Evolutionary conservation across 106 monocot species (phyloP).

Genomic region (Xerophyta viscosa): DNA sequence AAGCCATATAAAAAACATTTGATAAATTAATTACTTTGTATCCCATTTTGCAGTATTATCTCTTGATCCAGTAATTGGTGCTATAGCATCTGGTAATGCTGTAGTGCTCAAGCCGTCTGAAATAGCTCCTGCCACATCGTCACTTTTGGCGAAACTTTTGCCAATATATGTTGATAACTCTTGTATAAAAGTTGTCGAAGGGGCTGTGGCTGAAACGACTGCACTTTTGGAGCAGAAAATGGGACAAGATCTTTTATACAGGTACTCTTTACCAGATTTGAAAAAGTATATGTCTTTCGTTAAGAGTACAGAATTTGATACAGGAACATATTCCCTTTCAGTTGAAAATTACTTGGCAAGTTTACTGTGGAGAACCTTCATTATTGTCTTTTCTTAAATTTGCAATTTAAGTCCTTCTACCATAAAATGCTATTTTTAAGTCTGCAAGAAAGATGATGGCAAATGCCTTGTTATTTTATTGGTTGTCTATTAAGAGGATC

Average conservation of each 20-base stretch:
- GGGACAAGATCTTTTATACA: constrained; percentile 38
- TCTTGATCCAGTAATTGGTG: constrained; percentile 32
- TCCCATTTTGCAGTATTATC: constrained; percentile 22
- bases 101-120: constrained; percentile 38
- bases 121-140: constrained; percentile 23
- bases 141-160: constrained; percentile 15
- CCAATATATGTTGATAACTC: constrained; percentile 26
- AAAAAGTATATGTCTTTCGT: too few relatives aligned
- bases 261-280: too few relatives aligned
- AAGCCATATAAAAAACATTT: not conserved
- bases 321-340: too few relatives aligned
- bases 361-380: too few relatives aligned
- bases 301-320: too few relatives aligned
- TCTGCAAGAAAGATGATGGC: too few relatives aligned
- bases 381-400: too few relatives aligned
- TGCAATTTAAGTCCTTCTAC: too few relatives aligned
- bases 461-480: too few relatives aligned
- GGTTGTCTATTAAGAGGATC: too few relatives aligned
- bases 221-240: constrained; percentile 29
- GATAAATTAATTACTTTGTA: not conserved
- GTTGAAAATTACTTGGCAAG: too few relatives aligned
- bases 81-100: constrained; percentile 31
- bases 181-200: constrained; percentile 27
- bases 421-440: too few relatives aligned
- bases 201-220: constrained; percentile 25